Conservation (phyloP, 148 eudicot genomes). For the Camellia granthamiana region DNA sequence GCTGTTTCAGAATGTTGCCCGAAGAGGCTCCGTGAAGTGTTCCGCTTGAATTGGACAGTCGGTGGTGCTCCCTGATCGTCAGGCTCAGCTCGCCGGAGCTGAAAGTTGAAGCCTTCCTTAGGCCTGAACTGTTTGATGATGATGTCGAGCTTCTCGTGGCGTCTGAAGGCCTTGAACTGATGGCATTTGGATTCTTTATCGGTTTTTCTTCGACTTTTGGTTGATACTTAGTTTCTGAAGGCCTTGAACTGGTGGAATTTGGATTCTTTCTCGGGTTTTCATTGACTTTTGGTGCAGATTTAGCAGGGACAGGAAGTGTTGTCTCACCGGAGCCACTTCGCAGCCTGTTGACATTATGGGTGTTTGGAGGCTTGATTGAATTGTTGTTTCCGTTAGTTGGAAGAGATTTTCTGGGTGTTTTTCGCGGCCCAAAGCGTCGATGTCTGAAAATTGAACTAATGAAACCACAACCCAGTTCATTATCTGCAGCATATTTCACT, state of each 20-base stretch:
- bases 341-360: neutral
- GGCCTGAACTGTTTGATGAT: slow-evolving; percentile 26
- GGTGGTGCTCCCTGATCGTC: slow-evolving; percentile 16
- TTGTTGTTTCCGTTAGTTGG: slow-evolving; percentile 10
- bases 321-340: neutral
- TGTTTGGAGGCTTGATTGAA: neutral
- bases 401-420: slow-evolving; percentile 20
- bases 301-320: neutral
- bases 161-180: slow-evolving; percentile 21
- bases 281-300: neutral
- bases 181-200: neutral
- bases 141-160: slow-evolving; percentile 30
- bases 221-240: slow-evolving; percentile 10
- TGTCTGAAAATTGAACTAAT: slow-evolving; percentile 36
- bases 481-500: slow-evolving; percentile 26
- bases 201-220: neutral
- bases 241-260: slow-evolving; percentile 16
- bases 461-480: slow-evolving; percentile 49
- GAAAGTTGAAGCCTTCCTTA: slow-evolving; percentile 15
- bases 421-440: slow-evolving; percentile 20
- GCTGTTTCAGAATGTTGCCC: slow-evolving; percentile 43
- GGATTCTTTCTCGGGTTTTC: slow-evolving; percentile 23
- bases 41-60: slow-evolving; percentile 12
- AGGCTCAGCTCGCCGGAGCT: slow-evolving; percentile 29
- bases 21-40: slow-evolving; percentile 33